Base-by-base conservation (phyloP, 2,329 filamentous ascomycete genomes). In the Teratosphaeria zuluensis region DNA sequence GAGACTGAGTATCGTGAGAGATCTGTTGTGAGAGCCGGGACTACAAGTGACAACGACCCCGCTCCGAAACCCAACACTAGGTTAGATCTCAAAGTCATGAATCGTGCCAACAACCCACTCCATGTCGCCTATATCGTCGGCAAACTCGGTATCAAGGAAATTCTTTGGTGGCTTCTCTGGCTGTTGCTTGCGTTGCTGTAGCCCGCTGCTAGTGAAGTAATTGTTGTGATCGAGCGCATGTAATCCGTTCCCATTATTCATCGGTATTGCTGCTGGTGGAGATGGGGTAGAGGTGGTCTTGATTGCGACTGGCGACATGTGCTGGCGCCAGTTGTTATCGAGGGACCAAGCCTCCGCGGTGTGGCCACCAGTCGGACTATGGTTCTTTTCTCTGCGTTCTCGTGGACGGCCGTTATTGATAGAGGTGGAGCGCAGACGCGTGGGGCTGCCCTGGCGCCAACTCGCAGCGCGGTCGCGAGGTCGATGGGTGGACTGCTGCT, bases 31-130 rank as follows among this genome's bases (percentile, higher is more conserved):
- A 16, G 51, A 38, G 51, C 54, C 51, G 54, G 42, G 46, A 77
- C 79, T 82, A 84, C 74, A 84, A 80, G 74, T 84, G 81, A n/a
- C 42, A 6, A 48, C 42, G 9, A 48, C 16, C n/a, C 42, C n/a
- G 73, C 42, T 48, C 16, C 42, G 6, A 83, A 79, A 72, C 85
- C 85, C 74, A 35, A 53, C 52, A 11, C 32, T n/a, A 32, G 28
- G 32, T 53, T 53, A 53, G 52, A 53, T 53, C 1, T 46, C 42
- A 35, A 33, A 38, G 30, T 32, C 46, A 8, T 57, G 56, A 14
- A 21, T 53, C 48, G 56, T 89, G 85, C 85, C 89, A 95, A 77
- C 89, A 85, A 96, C 90, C 87, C 92, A 95, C 84, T 95, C 91
- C 79, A 92, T 77, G 71, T 92, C 88, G 71, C 86, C 86, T 73